Conservation (phyloP, 139 green algal species). For the Picochlorum sp. region DNA sequence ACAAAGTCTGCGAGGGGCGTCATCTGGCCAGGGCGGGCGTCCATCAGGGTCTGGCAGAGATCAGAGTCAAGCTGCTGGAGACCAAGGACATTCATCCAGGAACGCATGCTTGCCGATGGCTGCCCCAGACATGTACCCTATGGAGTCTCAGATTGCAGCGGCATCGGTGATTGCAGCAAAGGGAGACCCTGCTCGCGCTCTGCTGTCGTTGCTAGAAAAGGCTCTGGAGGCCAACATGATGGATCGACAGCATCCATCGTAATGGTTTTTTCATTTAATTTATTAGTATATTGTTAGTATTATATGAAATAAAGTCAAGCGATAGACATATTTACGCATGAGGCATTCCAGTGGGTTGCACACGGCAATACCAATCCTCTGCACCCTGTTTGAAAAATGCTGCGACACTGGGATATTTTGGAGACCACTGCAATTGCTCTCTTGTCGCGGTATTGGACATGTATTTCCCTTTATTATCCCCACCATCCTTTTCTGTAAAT, state of each 20-base stretch:
- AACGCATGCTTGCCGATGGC: neutral
- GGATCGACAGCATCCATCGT: neutral
- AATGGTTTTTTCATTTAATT: neutral
- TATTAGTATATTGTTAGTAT: neutral
- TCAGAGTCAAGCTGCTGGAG: too few species aligned
- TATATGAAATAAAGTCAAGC: neutral
- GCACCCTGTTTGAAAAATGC: constrained; percentile 25
- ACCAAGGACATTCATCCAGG: too few species aligned
- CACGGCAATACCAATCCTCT: constrained; percentile 24
- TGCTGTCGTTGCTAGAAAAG: constrained; percentile 25
- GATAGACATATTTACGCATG: constrained; percentile 1
- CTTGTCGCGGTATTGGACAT: constrained; percentile 58
- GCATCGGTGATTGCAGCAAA: constrained; percentile 14
- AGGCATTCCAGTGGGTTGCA: constrained; percentile 1
- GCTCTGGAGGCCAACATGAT: constrained; percentile 12
- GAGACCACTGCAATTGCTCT: constrained; percentile 55
- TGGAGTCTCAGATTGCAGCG: constrained; percentile 28
- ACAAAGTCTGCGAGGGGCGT: neutral
- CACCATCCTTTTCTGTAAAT: constrained; percentile 34
- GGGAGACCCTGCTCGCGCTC: constrained; percentile 14
- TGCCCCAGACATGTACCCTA: neutral
- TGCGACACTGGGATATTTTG: constrained; percentile 53
- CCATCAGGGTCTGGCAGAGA: too few species aligned
- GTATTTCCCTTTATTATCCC: constrained; percentile 46
- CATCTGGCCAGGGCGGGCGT: too few species aligned